A percentile compares a stretch with the other conserved stretches of the same genome.
Evolutionary conservation across 352 stramenopile genomes (phyloP).

Genomic region (Globisporangium canariense): DNA sequence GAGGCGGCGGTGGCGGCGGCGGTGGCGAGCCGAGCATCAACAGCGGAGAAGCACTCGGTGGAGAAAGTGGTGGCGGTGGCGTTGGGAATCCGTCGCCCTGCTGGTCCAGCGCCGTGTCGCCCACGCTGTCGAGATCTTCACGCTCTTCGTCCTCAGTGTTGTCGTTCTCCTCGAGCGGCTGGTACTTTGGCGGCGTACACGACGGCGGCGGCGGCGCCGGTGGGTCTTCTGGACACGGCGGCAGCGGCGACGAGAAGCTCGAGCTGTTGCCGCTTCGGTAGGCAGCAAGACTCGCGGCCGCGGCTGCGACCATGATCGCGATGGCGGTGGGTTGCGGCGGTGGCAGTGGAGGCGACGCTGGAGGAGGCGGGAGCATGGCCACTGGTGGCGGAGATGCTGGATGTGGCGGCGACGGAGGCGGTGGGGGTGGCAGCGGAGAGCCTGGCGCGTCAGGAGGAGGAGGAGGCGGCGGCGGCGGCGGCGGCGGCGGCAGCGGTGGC

Average conservation of each 20-base stretch:
- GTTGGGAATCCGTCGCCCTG: conserved; percentile 28
- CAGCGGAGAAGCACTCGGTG: conserved; percentile 27
- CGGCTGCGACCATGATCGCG: background rate
- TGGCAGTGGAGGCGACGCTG: conserved; percentile 6
- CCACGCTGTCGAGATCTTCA: conserved; percentile 40
- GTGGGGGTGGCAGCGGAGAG: conserved; percentile 1
- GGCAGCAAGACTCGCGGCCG: background rate
- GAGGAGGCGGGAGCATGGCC: background rate
- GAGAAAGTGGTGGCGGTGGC: conserved; percentile 40
- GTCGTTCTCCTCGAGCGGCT: conserved; percentile 50
- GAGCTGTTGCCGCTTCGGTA: conserved; percentile 35
- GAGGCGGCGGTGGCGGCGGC: conserved; percentile 44
- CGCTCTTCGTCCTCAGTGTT: conserved; percentile 36
- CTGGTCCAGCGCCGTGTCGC: conserved; percentile 34
- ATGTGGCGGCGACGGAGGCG: conserved; percentile 4
- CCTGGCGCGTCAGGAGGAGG: background rate
- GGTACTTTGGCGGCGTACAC: conserved; percentile 68
- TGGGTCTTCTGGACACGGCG: conserved; percentile 67
- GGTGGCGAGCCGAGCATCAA: conserved; percentile 14
- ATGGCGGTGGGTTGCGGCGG: conserved; percentile 1
- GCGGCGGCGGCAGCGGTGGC: background rate
- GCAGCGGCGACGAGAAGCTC: conserved; percentile 71
- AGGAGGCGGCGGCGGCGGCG: background rate
- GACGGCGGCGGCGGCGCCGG: conserved; percentile 53
- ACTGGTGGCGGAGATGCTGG: background rate